These are phyloP conservation scores for Lachnum nothofagi DNA, from an alignment of 2,329 filamentous ascomycete species.

Conservation along the genomic window DNA sequence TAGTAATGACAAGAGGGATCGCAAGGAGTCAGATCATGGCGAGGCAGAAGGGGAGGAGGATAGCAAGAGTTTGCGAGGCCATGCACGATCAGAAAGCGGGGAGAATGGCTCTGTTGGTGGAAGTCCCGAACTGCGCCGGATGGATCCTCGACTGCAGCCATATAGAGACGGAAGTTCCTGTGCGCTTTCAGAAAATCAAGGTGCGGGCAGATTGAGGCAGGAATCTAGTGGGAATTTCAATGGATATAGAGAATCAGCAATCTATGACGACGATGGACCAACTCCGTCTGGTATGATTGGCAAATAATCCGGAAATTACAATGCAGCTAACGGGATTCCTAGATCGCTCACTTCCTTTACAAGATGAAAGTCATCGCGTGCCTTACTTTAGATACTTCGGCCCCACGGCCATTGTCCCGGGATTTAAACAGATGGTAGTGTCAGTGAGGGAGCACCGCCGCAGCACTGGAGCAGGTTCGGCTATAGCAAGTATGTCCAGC, in stretches of 20 bases:
- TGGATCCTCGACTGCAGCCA: not conserved
- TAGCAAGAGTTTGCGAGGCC: constrained; percentile 1
- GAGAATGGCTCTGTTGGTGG: not conserved
- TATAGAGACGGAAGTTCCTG: constrained; percentile 8
- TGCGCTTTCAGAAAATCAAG: not conserved
- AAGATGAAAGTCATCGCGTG: constrained; percentile 58
- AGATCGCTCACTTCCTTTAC: constrained; percentile 36
- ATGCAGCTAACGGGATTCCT: not conserved
- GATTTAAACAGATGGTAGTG: constrained; percentile 89
- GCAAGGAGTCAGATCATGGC: constrained; percentile 29
- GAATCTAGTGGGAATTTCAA: not conserved
- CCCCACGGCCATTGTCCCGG: constrained; percentile 83
- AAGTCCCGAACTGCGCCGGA: constrained; percentile 1
- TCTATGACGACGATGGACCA: constrained; percentile 22
- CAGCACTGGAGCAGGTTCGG: constrained; percentile 40
- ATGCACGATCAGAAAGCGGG: constrained; percentile 4
- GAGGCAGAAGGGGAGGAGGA: constrained; percentile 35
- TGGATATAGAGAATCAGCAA: constrained; percentile 21
- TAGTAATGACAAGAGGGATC: constrained; percentile 12
- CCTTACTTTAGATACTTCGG: constrained; percentile 91
- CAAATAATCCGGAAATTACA: not conserved
- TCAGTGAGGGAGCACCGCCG: constrained; percentile 63
- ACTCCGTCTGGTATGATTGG: constrained; percentile 32
- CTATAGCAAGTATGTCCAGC: constrained; percentile 18
- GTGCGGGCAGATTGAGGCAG: constrained; percentile 2